A percentile compares a stretch with the other conserved stretches of the same genome.
Evolutionary conservation across 495 filamentous ascomycete species (phyloP).

Genomic region (Penicillium paxilli): DNA sequence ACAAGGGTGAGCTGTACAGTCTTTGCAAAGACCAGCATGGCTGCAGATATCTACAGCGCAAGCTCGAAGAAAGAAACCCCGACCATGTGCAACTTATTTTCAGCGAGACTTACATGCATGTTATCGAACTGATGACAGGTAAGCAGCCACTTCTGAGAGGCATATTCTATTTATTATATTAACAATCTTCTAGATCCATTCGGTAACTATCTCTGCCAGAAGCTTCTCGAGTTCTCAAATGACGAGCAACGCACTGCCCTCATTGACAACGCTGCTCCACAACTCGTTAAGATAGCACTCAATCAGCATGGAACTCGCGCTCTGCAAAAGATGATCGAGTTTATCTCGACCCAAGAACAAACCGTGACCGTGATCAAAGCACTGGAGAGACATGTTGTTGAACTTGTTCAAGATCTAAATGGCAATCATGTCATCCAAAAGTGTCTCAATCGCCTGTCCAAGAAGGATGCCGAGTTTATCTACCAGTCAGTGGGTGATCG

Average conservation of each 20-base stretch:
- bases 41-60: constrained; percentile 92
- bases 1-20: constrained; percentile 76
- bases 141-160: constrained; percentile 1
- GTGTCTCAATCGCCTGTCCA: constrained; percentile 87
- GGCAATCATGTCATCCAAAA: constrained; percentile 99
- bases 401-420: constrained; percentile 93
- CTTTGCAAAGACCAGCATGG: constrained; percentile 98
- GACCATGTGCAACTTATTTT: constrained; percentile 91
- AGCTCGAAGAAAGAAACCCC: constrained; percentile 85
- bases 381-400: constrained; percentile 76
- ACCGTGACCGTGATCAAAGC: constrained; percentile 80
- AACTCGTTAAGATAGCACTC: constrained; percentile 87
- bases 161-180: no score
- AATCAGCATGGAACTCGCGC: constrained; percentile 97
- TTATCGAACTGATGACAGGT: constrained; percentile 95
- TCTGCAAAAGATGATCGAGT: constrained; percentile 99
- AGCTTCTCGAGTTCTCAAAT: constrained; percentile 87
- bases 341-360: constrained; percentile 76
- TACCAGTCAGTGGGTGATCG: constrained; percentile 86
- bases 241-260: constrained; percentile 92
- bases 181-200: constrained; percentile 70
- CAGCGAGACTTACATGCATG: constrained; percentile 83
- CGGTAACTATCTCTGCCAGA: constrained; percentile 97
- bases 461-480: constrained; percentile 88
- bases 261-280: constrained; percentile 80